Base-by-base conservation (phyloP, 805 yeast species). In the Suhomyces xylopsoci region DNA sequence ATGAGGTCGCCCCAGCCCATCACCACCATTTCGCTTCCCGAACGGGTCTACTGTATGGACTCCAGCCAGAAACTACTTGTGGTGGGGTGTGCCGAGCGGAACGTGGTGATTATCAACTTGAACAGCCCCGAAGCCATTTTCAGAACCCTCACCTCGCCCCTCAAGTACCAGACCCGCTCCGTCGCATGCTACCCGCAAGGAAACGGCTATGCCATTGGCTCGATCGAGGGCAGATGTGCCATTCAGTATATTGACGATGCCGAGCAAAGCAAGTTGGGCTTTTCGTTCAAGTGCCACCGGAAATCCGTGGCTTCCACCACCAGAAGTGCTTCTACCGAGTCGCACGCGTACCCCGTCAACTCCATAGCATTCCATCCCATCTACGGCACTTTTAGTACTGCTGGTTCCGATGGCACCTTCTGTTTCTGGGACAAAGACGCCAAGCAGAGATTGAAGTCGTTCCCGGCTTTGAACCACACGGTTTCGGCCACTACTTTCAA, bases 391-490 rank as follows among this genome's bases (percentile, higher is more conserved):
- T 87, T 94, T 69, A 85, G 86, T 48, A 94, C 99, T 5, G 94
- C 96, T 1, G 98, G 99, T 10, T 81, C 94, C 22, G 99, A 94
- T 70, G 99, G 99, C 20, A 79, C 92, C 12, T 87, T 92, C 74
- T 85, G 91, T 62, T 87, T 90, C 74, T 94, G 99, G 99, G 98
- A 94, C 69, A 90, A 90, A 69, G 96, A 90, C 62, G 87, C 94
- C 50, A 84, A 87, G 66, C 96, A 88, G 66, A 81, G 98, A 61
- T 80, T 94, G 59, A 88, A 87, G 70, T 88, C 87, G 32, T 88
- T 83, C 75, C 90, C 96, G 5, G 71, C 81, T 8, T 76, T 86
- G 14, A 81, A 80, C 49, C 80, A 82, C 36, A 78, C 96, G 0
- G 85, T 94, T 50, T 79, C 96, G 0, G 84, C 87, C 38, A 80